phyloP scores from a whole-genome alignment of 768 basidiomycete species.

The Mycena belliarum region DNA sequence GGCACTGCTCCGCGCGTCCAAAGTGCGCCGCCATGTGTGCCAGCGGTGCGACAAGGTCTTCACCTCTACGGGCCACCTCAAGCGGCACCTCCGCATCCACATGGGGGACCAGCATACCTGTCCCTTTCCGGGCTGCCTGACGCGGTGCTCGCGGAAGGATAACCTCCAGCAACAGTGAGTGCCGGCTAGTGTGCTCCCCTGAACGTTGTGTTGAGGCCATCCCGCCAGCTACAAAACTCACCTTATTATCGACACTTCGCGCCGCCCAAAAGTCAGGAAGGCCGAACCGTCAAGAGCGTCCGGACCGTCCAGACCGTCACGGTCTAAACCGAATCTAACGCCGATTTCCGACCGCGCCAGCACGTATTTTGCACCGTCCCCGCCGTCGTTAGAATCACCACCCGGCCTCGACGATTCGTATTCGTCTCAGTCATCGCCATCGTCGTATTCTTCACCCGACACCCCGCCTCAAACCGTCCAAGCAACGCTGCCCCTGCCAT shows the following conservation, averaged over 20 bases:
- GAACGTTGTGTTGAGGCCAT: no score
- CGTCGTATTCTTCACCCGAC: neutral
- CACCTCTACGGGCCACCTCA: conserved; percentile 66
- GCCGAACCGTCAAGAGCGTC: neutral
- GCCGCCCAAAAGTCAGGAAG: neutral
- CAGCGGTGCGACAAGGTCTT: conserved; percentile 54
- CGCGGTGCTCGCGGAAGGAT: conserved; percentile 66
- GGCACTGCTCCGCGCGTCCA: neutral
- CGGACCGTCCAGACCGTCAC: neutral
- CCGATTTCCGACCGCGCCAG: neutral
- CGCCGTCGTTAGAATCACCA: neutral
- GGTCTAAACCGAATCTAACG: neutral
- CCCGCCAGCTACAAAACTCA: conserved; percentile 2
- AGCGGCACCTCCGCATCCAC: conserved; percentile 62
- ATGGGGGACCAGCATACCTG: conserved; percentile 71
- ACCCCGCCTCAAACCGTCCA: neutral
- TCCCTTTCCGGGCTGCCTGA: conserved; percentile 71
- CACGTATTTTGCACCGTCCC: neutral
- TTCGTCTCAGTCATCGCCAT: conserved; percentile 1
- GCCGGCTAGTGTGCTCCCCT: neutral
- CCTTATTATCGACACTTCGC: neutral
- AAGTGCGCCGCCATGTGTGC: conserved; percentile 35
- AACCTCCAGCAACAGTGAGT: conserved; percentile 42
- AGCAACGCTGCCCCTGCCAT: neutral
- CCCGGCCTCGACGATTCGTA: neutral